Evolutionary conservation across 352 stramenopile species (phyloP).

Genomic region (Peronospora belbahrii): DNA sequence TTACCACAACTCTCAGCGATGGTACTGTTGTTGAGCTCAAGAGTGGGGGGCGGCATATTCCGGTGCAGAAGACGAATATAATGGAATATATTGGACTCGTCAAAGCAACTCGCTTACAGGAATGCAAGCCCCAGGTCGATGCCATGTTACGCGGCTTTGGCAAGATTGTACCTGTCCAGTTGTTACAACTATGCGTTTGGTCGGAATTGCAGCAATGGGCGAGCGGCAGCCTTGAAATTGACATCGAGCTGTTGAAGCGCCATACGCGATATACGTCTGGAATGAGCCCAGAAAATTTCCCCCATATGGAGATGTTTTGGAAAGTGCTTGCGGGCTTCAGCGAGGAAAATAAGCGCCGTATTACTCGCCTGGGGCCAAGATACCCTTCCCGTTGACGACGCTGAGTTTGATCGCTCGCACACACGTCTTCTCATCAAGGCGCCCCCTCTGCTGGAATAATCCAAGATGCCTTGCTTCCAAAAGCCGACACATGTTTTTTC

Average conservation of each 20-base stretch:
- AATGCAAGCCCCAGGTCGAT: constrained; percentile 54
- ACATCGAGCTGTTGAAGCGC: constrained; percentile 68
- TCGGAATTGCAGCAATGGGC: constrained; percentile 79
- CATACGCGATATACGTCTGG: no score
- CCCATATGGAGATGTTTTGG: no score
- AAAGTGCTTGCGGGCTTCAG: no score
- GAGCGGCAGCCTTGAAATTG: constrained; percentile 72
- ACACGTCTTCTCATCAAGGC: no score
- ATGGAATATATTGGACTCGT: constrained; percentile 77
- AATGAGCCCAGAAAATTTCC: no score
- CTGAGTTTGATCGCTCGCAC: constrained; percentile 88
- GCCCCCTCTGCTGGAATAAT: constrained; percentile 88
- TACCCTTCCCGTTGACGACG: constrained; percentile 53
- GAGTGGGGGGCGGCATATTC: constrained; percentile 40
- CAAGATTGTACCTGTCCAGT: constrained; percentile 64
- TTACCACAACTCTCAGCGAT: constrained; percentile 84
- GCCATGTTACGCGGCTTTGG: constrained; percentile 52
- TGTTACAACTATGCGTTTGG: constrained; percentile 79
- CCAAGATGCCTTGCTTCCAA: constrained; percentile 90
- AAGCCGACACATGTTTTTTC: constrained; percentile 99
- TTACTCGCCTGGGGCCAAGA: no score
- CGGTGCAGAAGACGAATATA: constrained; percentile 76
- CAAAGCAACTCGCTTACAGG: constrained; percentile 68
- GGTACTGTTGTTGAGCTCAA: constrained; percentile 73
- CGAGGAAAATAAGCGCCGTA: no score